Evolutionary conservation across 768 basidiomycete species (phyloP).

Genomic region (Phaeolepiota aurea): DNA sequence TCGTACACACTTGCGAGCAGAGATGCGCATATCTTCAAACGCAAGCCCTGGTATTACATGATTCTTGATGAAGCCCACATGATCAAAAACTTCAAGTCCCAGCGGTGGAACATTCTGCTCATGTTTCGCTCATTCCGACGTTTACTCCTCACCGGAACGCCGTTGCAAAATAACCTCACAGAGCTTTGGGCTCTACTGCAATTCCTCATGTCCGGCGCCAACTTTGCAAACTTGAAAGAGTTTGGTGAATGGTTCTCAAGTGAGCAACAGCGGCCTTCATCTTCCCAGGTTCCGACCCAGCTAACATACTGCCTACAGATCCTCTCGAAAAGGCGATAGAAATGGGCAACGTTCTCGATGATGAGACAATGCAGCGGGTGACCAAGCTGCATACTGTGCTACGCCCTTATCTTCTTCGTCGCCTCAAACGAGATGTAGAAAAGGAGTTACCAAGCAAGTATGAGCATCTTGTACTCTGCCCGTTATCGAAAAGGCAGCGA

Average conservation of each 20-base stretch:
- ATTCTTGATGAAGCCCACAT: slow-evolving; percentile 95
- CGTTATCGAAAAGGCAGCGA: slow-evolving; percentile 87
- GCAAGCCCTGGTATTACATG: slow-evolving; percentile 94
- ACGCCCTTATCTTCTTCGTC: slow-evolving; percentile 91
- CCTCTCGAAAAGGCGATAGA: slow-evolving; percentile 93
- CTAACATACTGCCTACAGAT: slow-evolving; percentile 36
- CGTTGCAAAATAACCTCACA: slow-evolving; percentile 91
- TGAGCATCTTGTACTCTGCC: slow-evolving; percentile 84
- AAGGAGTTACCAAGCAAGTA: slow-evolving; percentile 91
- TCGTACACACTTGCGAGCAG: slow-evolving; percentile 90
- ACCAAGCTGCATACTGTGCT: slow-evolving; percentile 88
- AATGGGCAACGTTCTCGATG: slow-evolving; percentile 64
- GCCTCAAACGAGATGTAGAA: slow-evolving; percentile 97
- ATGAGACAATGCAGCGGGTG: slow-evolving; percentile 79
- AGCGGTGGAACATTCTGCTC: slow-evolving; percentile 86
- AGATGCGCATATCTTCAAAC: slow-evolving; percentile 86
- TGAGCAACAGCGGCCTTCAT: slow-evolving; percentile 27
- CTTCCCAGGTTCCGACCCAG: neutral
- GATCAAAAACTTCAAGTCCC: slow-evolving; percentile 95
- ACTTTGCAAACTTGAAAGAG: slow-evolving; percentile 88
- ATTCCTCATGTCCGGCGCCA: slow-evolving; percentile 84
- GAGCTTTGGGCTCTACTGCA: slow-evolving; percentile 95
- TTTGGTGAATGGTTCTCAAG: slow-evolving; percentile 97
- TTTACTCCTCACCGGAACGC: slow-evolving; percentile 90
- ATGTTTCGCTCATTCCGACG: slow-evolving; percentile 85